phyloP scores from a whole-genome alignment of 331 rosid species.

The Malus hybrid region DNA sequence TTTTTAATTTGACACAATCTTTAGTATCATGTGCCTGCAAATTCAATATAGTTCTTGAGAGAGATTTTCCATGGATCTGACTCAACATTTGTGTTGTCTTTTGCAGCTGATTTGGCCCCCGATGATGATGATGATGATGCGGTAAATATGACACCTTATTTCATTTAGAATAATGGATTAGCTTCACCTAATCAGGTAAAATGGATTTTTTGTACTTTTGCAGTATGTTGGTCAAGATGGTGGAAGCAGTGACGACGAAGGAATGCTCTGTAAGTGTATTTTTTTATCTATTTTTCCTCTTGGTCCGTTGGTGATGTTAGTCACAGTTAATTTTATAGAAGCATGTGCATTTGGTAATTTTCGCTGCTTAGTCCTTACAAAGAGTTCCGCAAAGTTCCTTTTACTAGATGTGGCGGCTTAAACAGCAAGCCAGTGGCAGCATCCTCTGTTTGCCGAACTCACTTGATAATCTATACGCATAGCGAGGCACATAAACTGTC shows the following conservation, averaged over 20 bases:
- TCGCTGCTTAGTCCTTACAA: neutral
- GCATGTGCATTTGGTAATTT: neutral
- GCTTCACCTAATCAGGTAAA: conserved; percentile 16
- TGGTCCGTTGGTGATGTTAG: neutral
- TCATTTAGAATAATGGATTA: conserved; percentile 2
- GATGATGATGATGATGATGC: conserved; percentile 37
- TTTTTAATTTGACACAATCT: neutral
- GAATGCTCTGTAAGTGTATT: conserved; percentile 78
- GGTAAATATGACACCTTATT: conserved; percentile 29
- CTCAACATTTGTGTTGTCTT: conserved; percentile 15
- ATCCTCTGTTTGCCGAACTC: neutral
- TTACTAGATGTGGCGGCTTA: neutral
- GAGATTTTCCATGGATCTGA: conserved; percentile 20
- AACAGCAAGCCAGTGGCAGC: neutral
- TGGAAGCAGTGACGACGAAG: conserved; percentile 74
- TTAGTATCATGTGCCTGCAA: neutral
- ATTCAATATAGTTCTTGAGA: neutral
- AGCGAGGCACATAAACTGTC: neutral
- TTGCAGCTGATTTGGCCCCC: conserved; percentile 63
- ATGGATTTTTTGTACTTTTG: conserved; percentile 16
- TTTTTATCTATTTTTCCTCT: neutral
- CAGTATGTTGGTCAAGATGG: conserved; percentile 63
- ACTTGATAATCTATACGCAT: neutral
- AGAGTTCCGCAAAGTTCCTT: neutral
- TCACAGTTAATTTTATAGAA: neutral